Evolutionary conservation across 139 green algal genomes (phyloP), one percentile per base, ranked within the genome.

Genomic region (Mesotaenium endlicherianum): DNA sequence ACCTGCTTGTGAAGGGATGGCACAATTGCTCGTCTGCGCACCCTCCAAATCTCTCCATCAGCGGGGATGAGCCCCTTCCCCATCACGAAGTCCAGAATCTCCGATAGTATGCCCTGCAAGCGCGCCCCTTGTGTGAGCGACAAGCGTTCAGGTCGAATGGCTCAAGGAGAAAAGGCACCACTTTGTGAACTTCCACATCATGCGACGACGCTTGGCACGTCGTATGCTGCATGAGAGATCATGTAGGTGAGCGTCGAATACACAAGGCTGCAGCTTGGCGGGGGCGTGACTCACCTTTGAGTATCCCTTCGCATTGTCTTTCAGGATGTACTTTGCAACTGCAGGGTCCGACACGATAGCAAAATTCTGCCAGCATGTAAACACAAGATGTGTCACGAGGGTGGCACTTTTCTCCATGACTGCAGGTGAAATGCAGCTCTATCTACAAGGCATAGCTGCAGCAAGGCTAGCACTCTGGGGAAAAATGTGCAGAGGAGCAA

Each of bases 21-120:
- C 58, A 97, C 90, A 36, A 98, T 91, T 8, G 91, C 89, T 8
- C 93, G 85, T 57, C 93, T 49, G 1, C 93, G 88, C 36, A n/a
- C 79, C 53, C 89, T 91, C 95, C 95, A 98, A 1, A 95, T 81
- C 81, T 98, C 94, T 0, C 95, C 95, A 84, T 99, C 94, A 5
- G 96, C 96, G 6, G 95, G 95, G 59, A 97, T 97, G 30, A 98
- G 89, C 39, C 95, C 96, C 53, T 89, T 90, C 36, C 95, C 95
- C 95, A 98, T 98, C 41, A 98, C 93, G 92, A 97, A 97, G 67
- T 97, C 93, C 59, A 98, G 89, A 85, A 97, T 97, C 88, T 97
- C 94, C 2, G 86, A 91, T 42, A 97, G 91, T 14, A 97, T 74
- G 5, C 94, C 95, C 87, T 97, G 79, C 79, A 0, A 34, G 20